Conservation (phyloP, 768 basidiomycete species). For the Boletus pseudopeckii region DNA sequence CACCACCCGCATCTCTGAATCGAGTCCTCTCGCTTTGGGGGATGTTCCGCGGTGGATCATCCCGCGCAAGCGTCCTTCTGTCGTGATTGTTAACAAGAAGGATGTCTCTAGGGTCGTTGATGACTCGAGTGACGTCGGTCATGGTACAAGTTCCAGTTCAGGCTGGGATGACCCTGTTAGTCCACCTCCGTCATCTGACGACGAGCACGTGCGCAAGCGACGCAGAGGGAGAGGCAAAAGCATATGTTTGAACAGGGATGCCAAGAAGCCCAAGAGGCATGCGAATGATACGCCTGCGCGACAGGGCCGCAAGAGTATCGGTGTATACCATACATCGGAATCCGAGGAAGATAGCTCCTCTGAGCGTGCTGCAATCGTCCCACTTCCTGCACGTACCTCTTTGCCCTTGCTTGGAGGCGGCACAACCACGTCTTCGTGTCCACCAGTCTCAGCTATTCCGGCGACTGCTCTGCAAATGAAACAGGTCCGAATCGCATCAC, state of each 20-base stretch:
- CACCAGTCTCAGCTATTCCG: conserved; percentile 3
- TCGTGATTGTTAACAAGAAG: conserved; percentile 1
- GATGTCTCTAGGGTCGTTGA: not conserved
- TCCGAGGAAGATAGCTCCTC: not conserved
- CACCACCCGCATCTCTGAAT: not conserved
- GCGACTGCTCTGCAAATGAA: conserved; percentile 11
- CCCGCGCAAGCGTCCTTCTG: conserved; percentile 22
- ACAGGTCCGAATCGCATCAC: conserved; percentile 15
- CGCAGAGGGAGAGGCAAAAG: conserved; percentile 7
- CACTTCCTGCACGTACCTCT: not conserved
- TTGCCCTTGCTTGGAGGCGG: conserved; percentile 1
- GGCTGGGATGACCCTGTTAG: not conserved
- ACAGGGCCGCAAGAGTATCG: not conserved
- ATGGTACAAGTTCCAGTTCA: not conserved
- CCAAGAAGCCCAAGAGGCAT: conserved; percentile 15
- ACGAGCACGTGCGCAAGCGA: conserved; percentile 16
- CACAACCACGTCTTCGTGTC: not conserved
- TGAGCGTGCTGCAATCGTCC: not conserved
- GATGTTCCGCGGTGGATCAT: conserved; percentile 17
- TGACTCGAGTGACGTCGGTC: not conserved
- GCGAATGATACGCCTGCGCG: conserved; percentile 9
- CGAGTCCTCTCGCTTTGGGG: conserved; percentile 4
- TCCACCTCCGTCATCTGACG: conserved; percentile 4
- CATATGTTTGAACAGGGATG: not conserved
- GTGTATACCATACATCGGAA: not conserved